Evolutionary conservation across 495 filamentous ascomycete species (phyloP), one percentile per base, ranked within the genome.

Genomic region (Elaphomyces granulatus): DNA sequence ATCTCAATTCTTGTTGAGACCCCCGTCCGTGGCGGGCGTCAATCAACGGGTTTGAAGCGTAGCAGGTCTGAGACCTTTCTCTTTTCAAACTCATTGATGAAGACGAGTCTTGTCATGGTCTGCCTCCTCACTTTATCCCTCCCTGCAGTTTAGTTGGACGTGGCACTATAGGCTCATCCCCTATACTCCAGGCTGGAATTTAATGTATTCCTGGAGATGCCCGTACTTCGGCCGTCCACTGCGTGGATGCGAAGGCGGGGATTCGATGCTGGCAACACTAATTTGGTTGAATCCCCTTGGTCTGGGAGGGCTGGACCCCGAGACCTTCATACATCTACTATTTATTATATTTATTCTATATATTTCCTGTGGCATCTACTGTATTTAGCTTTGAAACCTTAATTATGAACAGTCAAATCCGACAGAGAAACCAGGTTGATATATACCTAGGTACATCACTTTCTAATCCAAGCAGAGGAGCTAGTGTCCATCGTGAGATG

Each of bases 211-310:
- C 53, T 53, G 54, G 52, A 57, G 58, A 55, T 45, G 59, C 64
- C 52, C 45, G 47, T 28, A n/a, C 36, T 32, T 44, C 59, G 44
- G 17, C 44, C 30, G 8, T 43, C 34, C 47, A 45, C 47, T 40
- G 51, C 38, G 32, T 45, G 43, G 38, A 32, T 37, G 16, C 36
- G 48, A 28, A 33, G 44, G 16, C 45, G 52, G 53, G 61, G 67
- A 69, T 48, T 34, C 42, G 66, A 63, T 72, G 66, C 67, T 61
- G 67, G 68, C 47, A n/a, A n/a, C n/a, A n/a, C n/a, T n/a, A n/a
- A n/a, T n/a, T n/a, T n/a, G n/a, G n/a, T n/a, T n/a, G n/a, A n/a
- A n/a, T n/a, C n/a, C n/a, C n/a, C n/a, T n/a, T n/a, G n/a, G n/a
- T n/a, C n/a, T n/a, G n/a, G n/a, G n/a, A n/a, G n/a, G n/a, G n/a